These are phyloP conservation scores for Candida taoyuanica DNA, from an alignment of 805 yeast genomes.

Conservation along the genomic window DNA sequence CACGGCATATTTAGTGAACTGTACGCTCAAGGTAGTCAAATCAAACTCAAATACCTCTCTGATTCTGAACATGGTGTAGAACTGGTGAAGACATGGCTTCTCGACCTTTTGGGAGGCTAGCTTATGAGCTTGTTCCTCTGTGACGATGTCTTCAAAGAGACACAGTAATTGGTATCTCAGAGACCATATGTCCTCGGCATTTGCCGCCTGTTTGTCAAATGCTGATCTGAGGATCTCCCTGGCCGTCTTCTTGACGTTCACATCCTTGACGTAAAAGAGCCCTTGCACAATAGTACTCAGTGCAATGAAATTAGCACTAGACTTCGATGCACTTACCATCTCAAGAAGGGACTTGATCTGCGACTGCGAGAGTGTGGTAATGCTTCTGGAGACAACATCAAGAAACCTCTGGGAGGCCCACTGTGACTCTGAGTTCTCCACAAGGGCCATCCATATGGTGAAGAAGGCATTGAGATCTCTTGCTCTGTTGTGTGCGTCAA, in stretches of 20 bases:
- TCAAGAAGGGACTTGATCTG: constrained; percentile 35
- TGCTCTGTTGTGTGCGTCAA: constrained; percentile 46
- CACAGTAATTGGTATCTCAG: constrained; percentile 43
- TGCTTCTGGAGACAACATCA: constrained; percentile 34
- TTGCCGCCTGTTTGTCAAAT: constrained; percentile 19
- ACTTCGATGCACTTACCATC: constrained; percentile 15
- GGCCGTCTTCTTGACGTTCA: constrained; percentile 23
- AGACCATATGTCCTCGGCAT: constrained; percentile 36
- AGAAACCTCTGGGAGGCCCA: constrained; percentile 29
- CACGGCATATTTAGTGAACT: constrained; percentile 27
- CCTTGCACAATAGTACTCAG: constrained; percentile 38
- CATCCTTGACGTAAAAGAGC: constrained; percentile 32
- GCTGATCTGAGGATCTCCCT: constrained; percentile 24
- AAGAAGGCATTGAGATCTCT: constrained; percentile 54
- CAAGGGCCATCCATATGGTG: constrained; percentile 36
- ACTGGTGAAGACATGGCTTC: constrained; percentile 16
- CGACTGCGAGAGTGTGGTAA: constrained; percentile 41
- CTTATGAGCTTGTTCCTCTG: constrained; percentile 22
- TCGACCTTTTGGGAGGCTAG: constrained; percentile 5
- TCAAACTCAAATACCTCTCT: constrained; percentile 40
- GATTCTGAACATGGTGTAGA: constrained; percentile 43
- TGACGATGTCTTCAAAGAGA: constrained; percentile 38
- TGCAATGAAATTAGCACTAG: constrained; percentile 19
- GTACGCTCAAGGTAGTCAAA: constrained; percentile 13
- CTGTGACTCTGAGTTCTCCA: constrained; percentile 6